Evolutionary conservation across 192 early-diverging fungal genomes (phyloP).

Genomic region (Spinellus fusiger): DNA sequence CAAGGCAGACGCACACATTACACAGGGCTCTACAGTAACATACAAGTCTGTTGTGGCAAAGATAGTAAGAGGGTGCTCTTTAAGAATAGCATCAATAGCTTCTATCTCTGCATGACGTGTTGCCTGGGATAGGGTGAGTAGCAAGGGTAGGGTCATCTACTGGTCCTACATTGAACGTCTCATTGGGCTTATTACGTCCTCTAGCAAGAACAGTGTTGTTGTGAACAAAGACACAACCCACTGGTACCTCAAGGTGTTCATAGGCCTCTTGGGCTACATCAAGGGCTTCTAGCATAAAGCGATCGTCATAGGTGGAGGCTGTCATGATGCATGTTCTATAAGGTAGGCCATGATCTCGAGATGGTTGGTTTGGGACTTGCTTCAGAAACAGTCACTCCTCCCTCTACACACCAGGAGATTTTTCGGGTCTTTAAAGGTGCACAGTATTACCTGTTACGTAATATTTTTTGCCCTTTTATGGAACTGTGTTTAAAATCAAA

Average conservation of each 20-base stretch:
- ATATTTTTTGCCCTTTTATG: no score
- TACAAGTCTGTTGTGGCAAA: conserved; percentile 64
- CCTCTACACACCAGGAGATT: no score
- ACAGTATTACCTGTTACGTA: no score
- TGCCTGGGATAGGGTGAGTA: conserved; percentile 44
- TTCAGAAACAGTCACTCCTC: no score
- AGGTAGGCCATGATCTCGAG: no score
- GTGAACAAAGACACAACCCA: conserved; percentile 91
- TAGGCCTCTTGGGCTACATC: conserved; percentile 77
- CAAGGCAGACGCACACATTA: conserved; percentile 95
- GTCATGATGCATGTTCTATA: not conserved
- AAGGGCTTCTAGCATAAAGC: conserved; percentile 25
- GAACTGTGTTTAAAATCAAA: no score
- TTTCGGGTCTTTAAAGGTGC: no score
- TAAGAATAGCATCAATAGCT: conserved; percentile 78
- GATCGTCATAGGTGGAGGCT: conserved; percentile 20
- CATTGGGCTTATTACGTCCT: conserved; percentile 89
- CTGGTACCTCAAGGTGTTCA: conserved; percentile 81
- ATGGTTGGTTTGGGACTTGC: no score
- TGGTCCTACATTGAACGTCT: conserved; percentile 67
- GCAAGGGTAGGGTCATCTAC: not conserved
- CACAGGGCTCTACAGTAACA: conserved; percentile 96
- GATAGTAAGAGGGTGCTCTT: conserved; percentile 20
- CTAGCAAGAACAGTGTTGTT: conserved; percentile 59
- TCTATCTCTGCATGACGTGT: conserved; percentile 94